A percentile compares a stretch with the other conserved stretches of the same genome.
These are phyloP conservation scores for Xylaria sp. DNA, from an alignment of 2,329 filamentous ascomycete species.

Conservation along the genomic window DNA sequence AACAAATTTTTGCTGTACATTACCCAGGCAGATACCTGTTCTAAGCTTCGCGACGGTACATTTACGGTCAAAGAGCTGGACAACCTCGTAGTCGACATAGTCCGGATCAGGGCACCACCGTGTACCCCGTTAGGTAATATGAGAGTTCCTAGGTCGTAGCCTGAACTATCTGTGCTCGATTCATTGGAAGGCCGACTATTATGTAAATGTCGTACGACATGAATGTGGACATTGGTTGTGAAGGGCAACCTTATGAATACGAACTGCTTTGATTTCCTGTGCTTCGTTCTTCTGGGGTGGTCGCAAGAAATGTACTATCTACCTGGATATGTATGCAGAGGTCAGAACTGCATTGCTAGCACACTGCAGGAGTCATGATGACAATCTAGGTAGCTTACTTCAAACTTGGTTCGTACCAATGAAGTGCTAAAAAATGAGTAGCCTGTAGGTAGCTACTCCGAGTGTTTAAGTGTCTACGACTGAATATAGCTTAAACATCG, in stretches of 20 bases:
- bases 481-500: too few relatives aligned
- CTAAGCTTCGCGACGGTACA: constrained; percentile 10
- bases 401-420: constrained; percentile 8
- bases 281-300: constrained; percentile 12
- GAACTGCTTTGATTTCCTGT: constrained; percentile 30
- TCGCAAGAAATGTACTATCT: background rate
- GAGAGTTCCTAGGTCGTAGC: constrained; percentile 1
- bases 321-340: background rate
- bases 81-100: constrained; percentile 16
- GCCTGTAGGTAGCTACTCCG: constrained; percentile 5
- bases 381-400: background rate
- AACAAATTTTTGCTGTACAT: background rate
- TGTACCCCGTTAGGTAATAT: constrained; percentile 17
- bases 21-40: background rate
- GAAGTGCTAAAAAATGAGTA: background rate
- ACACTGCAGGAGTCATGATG: constrained; percentile 21
- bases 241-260: constrained; percentile 34
- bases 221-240: constrained; percentile 24
- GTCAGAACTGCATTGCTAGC: constrained; percentile 11
- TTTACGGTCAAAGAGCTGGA: constrained; percentile 21
- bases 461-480: background rate
- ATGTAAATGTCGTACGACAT: constrained; percentile 34
- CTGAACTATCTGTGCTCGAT: constrained; percentile 8
- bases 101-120: constrained; percentile 34
- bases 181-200: background rate